Evolutionary conservation across 257 asterid species (phyloP).

Genomic region (Ballota nigra): DNA sequence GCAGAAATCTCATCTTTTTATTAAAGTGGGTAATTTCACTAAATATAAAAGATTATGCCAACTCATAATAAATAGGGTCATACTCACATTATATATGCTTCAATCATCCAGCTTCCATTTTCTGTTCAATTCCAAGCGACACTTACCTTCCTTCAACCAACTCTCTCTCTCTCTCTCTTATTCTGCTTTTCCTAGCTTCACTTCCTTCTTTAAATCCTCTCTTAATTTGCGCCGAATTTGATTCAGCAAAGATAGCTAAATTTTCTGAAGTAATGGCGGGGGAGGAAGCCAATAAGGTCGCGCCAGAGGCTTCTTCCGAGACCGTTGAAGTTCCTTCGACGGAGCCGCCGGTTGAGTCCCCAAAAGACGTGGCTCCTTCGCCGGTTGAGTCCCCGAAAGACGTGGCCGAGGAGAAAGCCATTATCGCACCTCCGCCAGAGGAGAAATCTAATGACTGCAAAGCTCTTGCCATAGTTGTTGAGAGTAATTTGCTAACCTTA

Average conservation of each 20-base stretch:
- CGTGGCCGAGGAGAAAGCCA: constrained; percentile 64
- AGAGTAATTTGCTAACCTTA: constrained; percentile 31
- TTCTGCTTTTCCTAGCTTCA: neutral
- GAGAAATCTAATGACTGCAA: constrained; percentile 42
- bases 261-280: constrained; percentile 58
- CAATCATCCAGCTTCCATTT: constrained; percentile 19
- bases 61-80: constrained; percentile 17
- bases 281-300: constrained; percentile 50
- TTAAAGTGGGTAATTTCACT: too few species aligned
- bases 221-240: neutral
- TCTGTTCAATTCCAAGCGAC: constrained; percentile 28
- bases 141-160: constrained; percentile 38
- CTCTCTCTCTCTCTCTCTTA: neutral
- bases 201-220: constrained; percentile 4
- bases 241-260: constrained; percentile 34
- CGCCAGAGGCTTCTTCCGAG: constrained; percentile 32
- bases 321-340: constrained; percentile 21
- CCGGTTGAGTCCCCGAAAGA: constrained; percentile 40
- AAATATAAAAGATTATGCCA: constrained; percentile 12
- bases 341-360: constrained; percentile 28
- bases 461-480: constrained; percentile 41
- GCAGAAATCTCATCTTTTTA: too few species aligned
- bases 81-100: neutral
- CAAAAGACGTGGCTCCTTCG: constrained; percentile 46
- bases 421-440: constrained; percentile 51